These are phyloP conservation scores for Neostapfia colusana DNA, from an alignment of 176 grass and related monocot species.

Conservation along the genomic window DNA sequence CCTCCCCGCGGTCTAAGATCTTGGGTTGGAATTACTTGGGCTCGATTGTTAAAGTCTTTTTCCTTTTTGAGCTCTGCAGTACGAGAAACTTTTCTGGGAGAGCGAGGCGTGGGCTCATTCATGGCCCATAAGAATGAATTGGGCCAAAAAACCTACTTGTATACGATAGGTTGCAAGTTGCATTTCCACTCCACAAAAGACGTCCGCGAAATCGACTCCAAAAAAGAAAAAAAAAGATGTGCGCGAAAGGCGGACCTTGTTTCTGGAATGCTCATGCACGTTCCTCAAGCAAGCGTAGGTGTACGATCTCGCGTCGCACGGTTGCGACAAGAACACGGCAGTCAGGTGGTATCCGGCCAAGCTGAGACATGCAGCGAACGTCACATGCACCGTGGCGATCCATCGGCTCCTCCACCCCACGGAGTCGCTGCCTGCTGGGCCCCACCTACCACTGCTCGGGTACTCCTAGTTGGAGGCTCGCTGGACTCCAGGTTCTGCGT, in stretches of 20 bases:
- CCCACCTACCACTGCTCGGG: not conserved
- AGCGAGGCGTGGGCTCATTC: not conserved
- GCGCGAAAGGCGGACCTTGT: not conserved
- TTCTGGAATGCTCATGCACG: not conserved
- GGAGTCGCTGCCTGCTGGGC: too few relatives aligned
- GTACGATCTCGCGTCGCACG: too few relatives aligned
- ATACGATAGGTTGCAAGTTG: not conserved
- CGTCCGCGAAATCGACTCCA: not conserved
- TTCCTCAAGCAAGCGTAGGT: too few relatives aligned
- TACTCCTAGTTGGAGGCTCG: not conserved
- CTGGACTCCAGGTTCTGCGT: slow-evolving; percentile 40
- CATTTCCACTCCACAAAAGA: not conserved
- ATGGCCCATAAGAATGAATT: not conserved
- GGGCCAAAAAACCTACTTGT: not conserved
- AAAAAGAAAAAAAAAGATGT: too few relatives aligned
- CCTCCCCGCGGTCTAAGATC: not conserved
- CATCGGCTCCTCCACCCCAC: too few relatives aligned
- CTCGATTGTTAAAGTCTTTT: not conserved
- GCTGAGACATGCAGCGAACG: too few relatives aligned
- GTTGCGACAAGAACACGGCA: too few relatives aligned
- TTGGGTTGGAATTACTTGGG: not conserved
- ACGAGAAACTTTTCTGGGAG: too few relatives aligned
- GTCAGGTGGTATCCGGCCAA: too few relatives aligned
- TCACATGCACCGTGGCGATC: too few relatives aligned
- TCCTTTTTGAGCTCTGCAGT: too few relatives aligned